Conservation (phyloP, 176 grass and related monocot species). For the Phragmites australis region DNA sequence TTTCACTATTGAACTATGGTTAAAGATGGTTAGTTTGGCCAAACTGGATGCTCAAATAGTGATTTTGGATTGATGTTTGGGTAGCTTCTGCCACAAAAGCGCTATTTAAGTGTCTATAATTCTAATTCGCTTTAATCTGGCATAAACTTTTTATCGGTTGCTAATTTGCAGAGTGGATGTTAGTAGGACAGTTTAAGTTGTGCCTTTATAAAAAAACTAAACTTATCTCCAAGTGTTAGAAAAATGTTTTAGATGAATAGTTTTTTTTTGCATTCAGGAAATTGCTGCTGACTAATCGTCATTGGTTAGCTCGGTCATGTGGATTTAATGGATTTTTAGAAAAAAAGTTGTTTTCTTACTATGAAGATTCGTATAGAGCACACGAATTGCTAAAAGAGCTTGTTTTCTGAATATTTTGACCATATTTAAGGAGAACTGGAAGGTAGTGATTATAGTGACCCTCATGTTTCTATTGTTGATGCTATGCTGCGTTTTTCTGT, state of each 20-base stretch:
- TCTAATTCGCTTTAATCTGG: neutral
- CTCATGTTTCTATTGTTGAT: neutral
- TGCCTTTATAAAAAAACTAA: neutral
- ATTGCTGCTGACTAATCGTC: neutral
- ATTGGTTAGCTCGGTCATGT: neutral
- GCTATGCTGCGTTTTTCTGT: neutral
- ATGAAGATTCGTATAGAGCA: neutral
- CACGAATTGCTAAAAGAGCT: neutral
- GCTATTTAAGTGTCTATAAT: neutral
- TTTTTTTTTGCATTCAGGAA: neutral
- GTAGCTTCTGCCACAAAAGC: neutral
- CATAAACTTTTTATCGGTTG: neutral
- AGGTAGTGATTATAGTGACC: neutral
- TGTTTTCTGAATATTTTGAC: neutral
- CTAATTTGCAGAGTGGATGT: neutral
- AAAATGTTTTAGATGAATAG: neutral
- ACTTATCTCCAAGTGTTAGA: neutral
- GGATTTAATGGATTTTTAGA: neutral
- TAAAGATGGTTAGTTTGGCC: neutral
- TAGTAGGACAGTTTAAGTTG: neutral
- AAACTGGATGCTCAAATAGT: neutral
- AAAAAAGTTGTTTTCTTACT: neutral
- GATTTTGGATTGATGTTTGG: neutral
- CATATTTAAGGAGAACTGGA: neutral
- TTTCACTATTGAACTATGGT: neutral